Conservation (phyloP, 768 basidiomycete species). For the Lepiota subincarnata region DNA sequence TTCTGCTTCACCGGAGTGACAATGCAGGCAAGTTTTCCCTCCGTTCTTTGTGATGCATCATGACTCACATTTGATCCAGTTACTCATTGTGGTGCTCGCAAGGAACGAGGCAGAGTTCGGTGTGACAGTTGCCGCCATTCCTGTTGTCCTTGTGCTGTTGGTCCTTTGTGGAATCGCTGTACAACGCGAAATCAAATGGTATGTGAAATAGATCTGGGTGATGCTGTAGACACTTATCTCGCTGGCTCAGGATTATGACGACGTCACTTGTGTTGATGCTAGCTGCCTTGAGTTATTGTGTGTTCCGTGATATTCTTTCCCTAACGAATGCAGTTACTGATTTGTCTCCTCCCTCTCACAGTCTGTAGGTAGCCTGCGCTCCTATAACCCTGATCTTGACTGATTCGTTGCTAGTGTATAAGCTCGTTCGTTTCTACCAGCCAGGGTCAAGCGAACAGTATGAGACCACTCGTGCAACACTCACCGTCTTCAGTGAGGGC, state of each 20-base stretch:
- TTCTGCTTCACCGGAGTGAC: constrained; percentile 86
- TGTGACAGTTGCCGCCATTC: constrained; percentile 79
- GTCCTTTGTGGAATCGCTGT: constrained; percentile 65
- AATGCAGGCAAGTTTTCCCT: constrained; percentile 57
- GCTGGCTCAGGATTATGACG: constrained; percentile 61
- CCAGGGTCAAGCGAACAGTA: constrained; percentile 55
- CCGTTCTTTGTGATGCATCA: background rate
- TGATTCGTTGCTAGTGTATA: constrained; percentile 54
- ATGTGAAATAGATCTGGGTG: background rate
- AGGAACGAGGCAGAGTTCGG: constrained; percentile 71
- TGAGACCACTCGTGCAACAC: constrained; percentile 68
- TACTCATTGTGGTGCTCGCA: constrained; percentile 73
- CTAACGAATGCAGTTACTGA: background rate
- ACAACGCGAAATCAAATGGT: constrained; percentile 80
- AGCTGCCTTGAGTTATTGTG: constrained; percentile 74
- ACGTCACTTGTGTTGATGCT: constrained; percentile 72
- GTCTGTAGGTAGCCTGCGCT: constrained; percentile 31
- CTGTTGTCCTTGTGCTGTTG: constrained; percentile 67
- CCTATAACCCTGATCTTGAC: background rate
- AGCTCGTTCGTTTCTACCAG: constrained; percentile 78
- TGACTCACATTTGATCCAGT: constrained; percentile 34
- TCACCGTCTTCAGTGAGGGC: constrained; percentile 72
- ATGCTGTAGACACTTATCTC: constrained; percentile 1
- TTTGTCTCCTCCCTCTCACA: constrained; percentile 16
- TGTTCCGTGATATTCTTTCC: constrained; percentile 25